Conservation (phyloP, 108 stramenopile genomes). For the Conticribra guillardii region DNA sequence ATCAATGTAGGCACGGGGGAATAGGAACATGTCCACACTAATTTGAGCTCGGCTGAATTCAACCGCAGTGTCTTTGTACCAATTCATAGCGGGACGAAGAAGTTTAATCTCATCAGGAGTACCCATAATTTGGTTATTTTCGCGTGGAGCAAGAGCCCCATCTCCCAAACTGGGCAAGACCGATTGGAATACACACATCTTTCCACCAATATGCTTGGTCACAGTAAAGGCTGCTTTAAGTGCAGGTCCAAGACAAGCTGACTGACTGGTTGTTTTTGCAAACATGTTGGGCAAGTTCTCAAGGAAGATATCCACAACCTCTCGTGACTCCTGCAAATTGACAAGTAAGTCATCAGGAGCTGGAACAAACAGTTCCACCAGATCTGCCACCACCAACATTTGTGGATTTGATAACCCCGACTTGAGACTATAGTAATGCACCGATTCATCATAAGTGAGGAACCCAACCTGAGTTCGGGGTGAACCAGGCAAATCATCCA, state of each 20-base stretch:
- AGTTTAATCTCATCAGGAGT: constrained; percentile 92
- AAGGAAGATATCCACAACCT: constrained; percentile 89
- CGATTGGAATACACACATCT: constrained; percentile 94
- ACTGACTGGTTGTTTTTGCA: constrained; percentile 56
- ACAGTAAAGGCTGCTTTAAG: constrained; percentile 95
- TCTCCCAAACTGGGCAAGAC: constrained; percentile 92
- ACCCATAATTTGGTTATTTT: constrained; percentile 92
- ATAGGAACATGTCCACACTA: constrained; percentile 94
- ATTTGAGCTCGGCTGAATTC: constrained; percentile 97
- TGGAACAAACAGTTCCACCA: constrained; percentile 95
- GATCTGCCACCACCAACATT: constrained; percentile 95
- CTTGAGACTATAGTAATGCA: constrained; percentile 96
- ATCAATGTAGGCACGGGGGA: constrained; percentile 92
- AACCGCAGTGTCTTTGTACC: constrained; percentile 95
- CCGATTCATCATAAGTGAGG: constrained; percentile 92
- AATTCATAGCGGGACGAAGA: constrained; percentile 76
- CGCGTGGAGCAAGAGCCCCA: constrained; percentile 87
- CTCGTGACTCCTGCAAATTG: constrained; percentile 88
- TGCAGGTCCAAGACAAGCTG: constrained; percentile 90
- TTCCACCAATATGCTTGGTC: constrained; percentile 96
- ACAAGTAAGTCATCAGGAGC: constrained; percentile 96
- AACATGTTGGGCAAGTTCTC: constrained; percentile 96
- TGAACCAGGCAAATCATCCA: constrained; percentile 91
- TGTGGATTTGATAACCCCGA: constrained; percentile 84
- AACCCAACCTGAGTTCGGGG: constrained; percentile 92